Evolutionary conservation across 2,329 filamentous ascomycete genomes (phyloP).

Genomic region (Rachicladosporium sp.): DNA sequence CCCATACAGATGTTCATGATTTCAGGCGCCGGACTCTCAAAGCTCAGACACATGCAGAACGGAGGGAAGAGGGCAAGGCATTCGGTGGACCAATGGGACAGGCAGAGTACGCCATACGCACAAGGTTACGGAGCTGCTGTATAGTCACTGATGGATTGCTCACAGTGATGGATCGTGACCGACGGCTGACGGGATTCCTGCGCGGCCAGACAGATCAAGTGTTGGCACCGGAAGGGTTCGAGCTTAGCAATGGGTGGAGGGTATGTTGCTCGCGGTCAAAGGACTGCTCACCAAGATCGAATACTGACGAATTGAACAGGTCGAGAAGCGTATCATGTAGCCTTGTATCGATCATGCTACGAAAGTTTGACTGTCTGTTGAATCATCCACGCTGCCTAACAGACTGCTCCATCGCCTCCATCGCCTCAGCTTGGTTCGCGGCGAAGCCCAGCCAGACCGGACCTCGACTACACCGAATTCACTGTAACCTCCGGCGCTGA

Average conservation of each 20-base stretch:
- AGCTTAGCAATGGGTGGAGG: conserved; percentile 57
- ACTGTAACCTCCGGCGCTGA: too few relatives aligned
- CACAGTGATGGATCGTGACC: conserved; percentile 55
- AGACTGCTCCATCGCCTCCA: too few relatives aligned
- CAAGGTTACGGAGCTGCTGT: too few relatives aligned
- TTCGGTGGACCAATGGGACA: conserved; percentile 52
- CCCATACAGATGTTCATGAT: conserved; percentile 45
- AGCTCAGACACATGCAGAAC: conserved; percentile 48
- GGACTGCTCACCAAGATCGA: neutral
- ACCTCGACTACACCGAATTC: too few relatives aligned
- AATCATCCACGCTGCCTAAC: too few relatives aligned
- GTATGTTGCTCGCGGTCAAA: conserved; percentile 28
- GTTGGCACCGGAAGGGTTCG: conserved; percentile 48
- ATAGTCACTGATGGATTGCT: neutral
- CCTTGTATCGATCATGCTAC: too few relatives aligned
- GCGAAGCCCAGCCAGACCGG: too few relatives aligned
- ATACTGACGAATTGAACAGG: conserved; percentile 6
- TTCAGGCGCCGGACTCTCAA: conserved; percentile 45
- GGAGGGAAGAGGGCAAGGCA: conserved; percentile 50
- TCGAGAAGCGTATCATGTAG: conserved; percentile 13
- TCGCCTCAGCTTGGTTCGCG: too few relatives aligned
- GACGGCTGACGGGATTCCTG: conserved; percentile 47
- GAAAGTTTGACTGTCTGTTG: too few relatives aligned
- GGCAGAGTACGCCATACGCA: conserved; percentile 33
- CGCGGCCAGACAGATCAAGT: conserved; percentile 50